A percentile compares a stretch with the other conserved stretches of the same genome.
Conservation (phyloP, 208 protist species). For the Trypanosoma cruzi region DNA sequence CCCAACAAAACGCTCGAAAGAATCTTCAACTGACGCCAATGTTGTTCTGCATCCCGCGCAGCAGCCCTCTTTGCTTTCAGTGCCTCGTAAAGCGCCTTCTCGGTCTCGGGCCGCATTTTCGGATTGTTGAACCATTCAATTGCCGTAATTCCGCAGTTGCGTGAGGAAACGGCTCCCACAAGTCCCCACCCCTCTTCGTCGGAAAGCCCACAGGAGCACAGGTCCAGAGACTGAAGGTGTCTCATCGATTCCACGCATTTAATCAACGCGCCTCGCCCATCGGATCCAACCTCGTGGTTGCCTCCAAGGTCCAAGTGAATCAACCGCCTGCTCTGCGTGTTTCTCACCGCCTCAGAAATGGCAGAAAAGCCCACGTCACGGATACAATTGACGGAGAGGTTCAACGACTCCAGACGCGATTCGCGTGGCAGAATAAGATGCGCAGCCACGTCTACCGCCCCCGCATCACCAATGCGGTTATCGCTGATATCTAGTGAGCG, state of each 20-base stretch:
- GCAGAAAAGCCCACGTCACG: slow-evolving; percentile 72
- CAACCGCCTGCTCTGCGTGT: slow-evolving; percentile 49
- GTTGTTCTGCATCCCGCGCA: neutral
- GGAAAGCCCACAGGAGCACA: slow-evolving; percentile 75
- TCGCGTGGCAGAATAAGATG: slow-evolving; percentile 49
- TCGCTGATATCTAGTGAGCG: slow-evolving; percentile 74
- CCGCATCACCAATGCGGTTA: slow-evolving; percentile 77
- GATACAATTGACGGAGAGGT: slow-evolving; percentile 83
- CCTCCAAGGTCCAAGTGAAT: slow-evolving; percentile 70
- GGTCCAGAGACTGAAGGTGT: slow-evolving; percentile 59
- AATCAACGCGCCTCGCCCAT: slow-evolving; percentile 51
- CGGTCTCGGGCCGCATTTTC: slow-evolving; percentile 53
- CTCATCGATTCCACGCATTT: slow-evolving; percentile 37
- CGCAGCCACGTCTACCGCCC: slow-evolving; percentile 63
- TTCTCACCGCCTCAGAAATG: slow-evolving; percentile 68
- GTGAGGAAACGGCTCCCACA: slow-evolving; percentile 41
- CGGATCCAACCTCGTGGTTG: slow-evolving; percentile 65
- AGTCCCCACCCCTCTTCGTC: slow-evolving; percentile 65
- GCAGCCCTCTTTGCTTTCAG: slow-evolving; percentile 41
- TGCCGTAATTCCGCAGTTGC: slow-evolving; percentile 43
- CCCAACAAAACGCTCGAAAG: slow-evolving; percentile 4
- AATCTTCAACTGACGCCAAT: neutral
- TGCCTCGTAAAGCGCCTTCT: slow-evolving; percentile 58
- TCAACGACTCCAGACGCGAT: slow-evolving; percentile 58
- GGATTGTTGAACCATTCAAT: slow-evolving; percentile 92